Conservation (phyloP, 2,329 filamentous ascomycete species). For the Cytospora leucostoma region DNA sequence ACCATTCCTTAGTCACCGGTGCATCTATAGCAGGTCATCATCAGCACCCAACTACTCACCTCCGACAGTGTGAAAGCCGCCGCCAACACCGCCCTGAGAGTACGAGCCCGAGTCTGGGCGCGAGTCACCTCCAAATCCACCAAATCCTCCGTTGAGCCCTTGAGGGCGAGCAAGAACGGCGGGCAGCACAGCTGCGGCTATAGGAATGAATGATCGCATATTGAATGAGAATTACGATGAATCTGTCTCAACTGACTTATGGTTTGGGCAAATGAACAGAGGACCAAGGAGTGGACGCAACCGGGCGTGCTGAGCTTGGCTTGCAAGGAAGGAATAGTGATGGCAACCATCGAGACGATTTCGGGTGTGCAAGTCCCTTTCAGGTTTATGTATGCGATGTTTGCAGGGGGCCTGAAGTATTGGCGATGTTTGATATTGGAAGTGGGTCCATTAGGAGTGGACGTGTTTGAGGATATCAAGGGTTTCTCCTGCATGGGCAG, state of each 20-base stretch:
- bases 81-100: not conserved
- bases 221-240: not conserved
- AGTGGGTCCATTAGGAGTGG: not conserved
- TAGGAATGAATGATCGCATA: constrained; percentile 15
- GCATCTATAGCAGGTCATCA: not conserved
- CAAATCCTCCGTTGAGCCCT: not conserved
- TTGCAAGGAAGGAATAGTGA: constrained; percentile 15
- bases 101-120: not conserved
- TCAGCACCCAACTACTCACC: not conserved
- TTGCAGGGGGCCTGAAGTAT: not conserved
- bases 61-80: not conserved
- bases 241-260: not conserved
- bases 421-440: not conserved
- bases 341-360: not conserved
- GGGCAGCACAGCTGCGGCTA: constrained; percentile 21
- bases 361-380: not conserved
- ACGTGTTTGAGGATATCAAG: not conserved
- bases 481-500: not conserved
- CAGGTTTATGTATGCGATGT: not conserved
- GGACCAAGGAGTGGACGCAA: constrained; percentile 22
- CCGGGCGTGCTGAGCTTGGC: constrained; percentile 21
- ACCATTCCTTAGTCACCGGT: not conserved
- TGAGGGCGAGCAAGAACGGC: constrained; percentile 14
- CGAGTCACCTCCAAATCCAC: constrained; percentile 6
- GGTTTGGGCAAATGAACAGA: not conserved